phyloP scores from a whole-genome alignment of 192 early-diverging fungal species.

The Umbelopsis vinacea region DNA sequence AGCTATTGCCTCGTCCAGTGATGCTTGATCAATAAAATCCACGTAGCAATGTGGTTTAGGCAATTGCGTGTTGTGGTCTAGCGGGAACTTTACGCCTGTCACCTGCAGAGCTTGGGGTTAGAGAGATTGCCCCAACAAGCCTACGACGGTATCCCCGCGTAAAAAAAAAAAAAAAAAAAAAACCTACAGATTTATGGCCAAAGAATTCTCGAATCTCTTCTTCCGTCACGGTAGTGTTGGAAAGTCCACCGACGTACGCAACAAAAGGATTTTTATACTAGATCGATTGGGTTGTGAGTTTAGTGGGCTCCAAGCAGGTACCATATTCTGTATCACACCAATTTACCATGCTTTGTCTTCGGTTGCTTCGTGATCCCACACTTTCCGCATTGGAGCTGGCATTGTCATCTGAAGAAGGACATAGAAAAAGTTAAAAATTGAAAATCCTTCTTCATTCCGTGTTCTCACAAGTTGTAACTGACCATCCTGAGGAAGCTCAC shows the following conservation, averaged over 20 bases:
- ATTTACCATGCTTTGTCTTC: constrained; percentile 28
- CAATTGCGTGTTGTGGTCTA: constrained; percentile 33
- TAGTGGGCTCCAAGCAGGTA: no score
- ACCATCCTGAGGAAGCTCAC: neutral
- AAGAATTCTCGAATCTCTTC: constrained; percentile 41
- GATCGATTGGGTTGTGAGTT: neutral
- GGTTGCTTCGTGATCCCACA: constrained; percentile 10
- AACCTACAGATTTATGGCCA: constrained; percentile 41
- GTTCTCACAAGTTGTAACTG: neutral
- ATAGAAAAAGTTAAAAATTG: neutral
- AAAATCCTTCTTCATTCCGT: no score
- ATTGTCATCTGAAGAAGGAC: neutral
- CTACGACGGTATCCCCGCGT: no score
- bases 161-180: no score
- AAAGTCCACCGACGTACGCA: constrained; percentile 39
- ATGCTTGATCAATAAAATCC: constrained; percentile 32
- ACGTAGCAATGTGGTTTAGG: constrained; percentile 46
- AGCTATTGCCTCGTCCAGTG: constrained; percentile 35
- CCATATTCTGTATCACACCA: neutral
- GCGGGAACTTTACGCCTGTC: constrained; percentile 38
- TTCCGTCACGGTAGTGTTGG: constrained; percentile 36
- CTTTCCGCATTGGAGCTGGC: constrained; percentile 1
- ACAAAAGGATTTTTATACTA: constrained; percentile 34
- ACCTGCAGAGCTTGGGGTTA: constrained; percentile 8
- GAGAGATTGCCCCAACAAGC: neutral